Conservation (phyloP, 2,329 filamentous ascomycete species). For the Zymoseptoria crescenta region DNA sequence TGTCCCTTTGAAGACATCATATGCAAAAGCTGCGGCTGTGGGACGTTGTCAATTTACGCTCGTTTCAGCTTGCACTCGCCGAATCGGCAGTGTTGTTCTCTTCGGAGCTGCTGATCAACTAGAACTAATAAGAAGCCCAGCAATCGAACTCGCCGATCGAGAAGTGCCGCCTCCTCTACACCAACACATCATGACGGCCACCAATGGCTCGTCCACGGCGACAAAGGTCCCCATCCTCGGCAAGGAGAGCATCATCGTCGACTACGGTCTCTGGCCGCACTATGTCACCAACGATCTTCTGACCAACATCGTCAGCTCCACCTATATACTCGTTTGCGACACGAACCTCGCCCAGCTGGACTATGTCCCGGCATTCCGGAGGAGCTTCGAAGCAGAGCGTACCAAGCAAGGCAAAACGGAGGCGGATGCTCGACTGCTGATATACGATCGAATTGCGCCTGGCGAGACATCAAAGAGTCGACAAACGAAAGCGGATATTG, state of each 20-base stretch:
- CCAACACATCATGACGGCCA: constrained; percentile 8
- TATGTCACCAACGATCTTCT: constrained; percentile 78
- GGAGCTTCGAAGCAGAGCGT: constrained; percentile 48
- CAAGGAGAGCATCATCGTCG: constrained; percentile 82
- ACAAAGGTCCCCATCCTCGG: constrained; percentile 74
- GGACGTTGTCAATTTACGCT: constrained; percentile 23
- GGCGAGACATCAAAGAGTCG: constrained; percentile 91
- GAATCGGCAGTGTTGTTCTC: constrained; percentile 20
- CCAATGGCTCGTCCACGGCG: constrained; percentile 28
- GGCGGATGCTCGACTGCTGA: constrained; percentile 60
- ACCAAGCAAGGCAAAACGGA: constrained; percentile 34
- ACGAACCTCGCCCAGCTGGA: constrained; percentile 70
- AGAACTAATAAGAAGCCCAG: constrained; percentile 1
- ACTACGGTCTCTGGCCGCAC: constrained; percentile 80
- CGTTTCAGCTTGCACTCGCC: constrained; percentile 20
- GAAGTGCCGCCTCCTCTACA: neutral
- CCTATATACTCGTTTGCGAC: constrained; percentile 94
- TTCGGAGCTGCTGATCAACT: constrained; percentile 24
- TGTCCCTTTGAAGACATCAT: constrained; percentile 1
- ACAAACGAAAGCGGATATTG: constrained; percentile 87
- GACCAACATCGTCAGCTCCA: constrained; percentile 68
- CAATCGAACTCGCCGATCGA: neutral
- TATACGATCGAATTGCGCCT: constrained; percentile 79
- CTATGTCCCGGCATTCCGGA: constrained; percentile 72
- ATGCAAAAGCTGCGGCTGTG: constrained; percentile 27